Conservation (phyloP, 73 alveolate genomes). For the Durusdinium trenchii region DNA sequence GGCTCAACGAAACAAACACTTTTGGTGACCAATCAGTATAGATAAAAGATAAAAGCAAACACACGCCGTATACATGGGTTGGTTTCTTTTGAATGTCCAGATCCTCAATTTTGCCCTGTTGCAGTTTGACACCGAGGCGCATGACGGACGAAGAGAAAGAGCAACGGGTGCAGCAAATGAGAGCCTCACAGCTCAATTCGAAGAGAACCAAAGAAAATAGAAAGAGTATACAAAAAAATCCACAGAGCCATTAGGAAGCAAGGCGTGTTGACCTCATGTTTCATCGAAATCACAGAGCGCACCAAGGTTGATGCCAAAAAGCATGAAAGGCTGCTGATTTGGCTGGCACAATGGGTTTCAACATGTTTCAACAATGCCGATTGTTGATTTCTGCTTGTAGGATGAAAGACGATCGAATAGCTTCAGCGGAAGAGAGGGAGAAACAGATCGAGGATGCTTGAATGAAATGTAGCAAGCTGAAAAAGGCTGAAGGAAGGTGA, state of each 20-base stretch:
- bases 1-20: neutral
- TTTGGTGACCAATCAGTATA: neutral
- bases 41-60: too few species aligned
- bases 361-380: neutral
- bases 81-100: too few species aligned
- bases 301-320: conserved; percentile 77
- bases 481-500: too few species aligned
- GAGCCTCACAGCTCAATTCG: conserved; percentile 33
- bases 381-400: neutral
- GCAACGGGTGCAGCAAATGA: conserved; percentile 74
- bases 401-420: conserved; percentile 76
- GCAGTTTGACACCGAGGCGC: conserved; percentile 35
- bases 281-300: neutral
- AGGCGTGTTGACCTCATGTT: neutral
- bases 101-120: too few species aligned
- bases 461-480: neutral
- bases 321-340: conserved; percentile 47
- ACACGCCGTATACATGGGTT: too few species aligned
- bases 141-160: conserved; percentile 85
- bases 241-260: neutral
- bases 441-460: conserved; percentile 57
- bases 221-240: neutral
- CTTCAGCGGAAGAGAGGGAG: conserved; percentile 59
- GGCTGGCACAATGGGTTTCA: neutral
- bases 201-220: too few species aligned